phyloP scores from a whole-genome alignment of 345 rosid species.

The Anacardium occidentale region DNA sequence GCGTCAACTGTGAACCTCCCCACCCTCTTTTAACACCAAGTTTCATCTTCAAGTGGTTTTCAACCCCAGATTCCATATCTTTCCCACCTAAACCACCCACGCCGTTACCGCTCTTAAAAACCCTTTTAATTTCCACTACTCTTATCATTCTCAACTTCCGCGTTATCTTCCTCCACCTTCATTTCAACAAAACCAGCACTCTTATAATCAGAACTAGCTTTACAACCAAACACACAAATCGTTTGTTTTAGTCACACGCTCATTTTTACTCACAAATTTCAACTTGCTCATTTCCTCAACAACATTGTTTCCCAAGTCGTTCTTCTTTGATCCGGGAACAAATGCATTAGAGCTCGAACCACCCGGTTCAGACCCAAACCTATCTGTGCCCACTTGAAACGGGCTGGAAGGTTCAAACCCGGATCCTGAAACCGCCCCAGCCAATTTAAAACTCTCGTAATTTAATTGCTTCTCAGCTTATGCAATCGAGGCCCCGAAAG shows the following conservation, averaged over 20 bases:
- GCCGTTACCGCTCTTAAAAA: conserved; percentile 22
- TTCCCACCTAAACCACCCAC: conserved; percentile 21
- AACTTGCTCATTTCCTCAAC: conserved; percentile 49
- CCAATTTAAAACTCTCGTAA: conserved; percentile 35
- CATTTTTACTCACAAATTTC: conserved; percentile 36
- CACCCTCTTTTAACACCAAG: conserved; percentile 35
- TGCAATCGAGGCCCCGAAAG: conserved; percentile 57
- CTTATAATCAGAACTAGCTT: conserved; percentile 14
- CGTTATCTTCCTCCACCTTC: conserved; percentile 40
- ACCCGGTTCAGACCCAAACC: conserved; percentile 19
- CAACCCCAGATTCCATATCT: conserved; percentile 36
- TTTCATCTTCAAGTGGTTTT: conserved; percentile 48
- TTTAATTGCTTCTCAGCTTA: conserved; percentile 55
- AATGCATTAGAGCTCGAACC: conserved; percentile 22
- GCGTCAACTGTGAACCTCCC: conserved; percentile 10
- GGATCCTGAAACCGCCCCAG: conserved; percentile 32
- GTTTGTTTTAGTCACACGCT: not conserved
- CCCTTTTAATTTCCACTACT: conserved; percentile 13
- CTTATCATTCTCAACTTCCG: conserved; percentile 34
- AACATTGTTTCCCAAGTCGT: conserved; percentile 29
- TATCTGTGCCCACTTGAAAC: conserved; percentile 28
- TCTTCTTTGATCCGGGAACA: conserved; percentile 29
- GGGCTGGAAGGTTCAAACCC: conserved; percentile 47
- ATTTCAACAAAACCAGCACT: conserved; percentile 29
- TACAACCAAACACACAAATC: conserved; percentile 10